Base-by-base conservation (phyloP, 176 grass and related monocot species). In the Avena insularis region DNA sequence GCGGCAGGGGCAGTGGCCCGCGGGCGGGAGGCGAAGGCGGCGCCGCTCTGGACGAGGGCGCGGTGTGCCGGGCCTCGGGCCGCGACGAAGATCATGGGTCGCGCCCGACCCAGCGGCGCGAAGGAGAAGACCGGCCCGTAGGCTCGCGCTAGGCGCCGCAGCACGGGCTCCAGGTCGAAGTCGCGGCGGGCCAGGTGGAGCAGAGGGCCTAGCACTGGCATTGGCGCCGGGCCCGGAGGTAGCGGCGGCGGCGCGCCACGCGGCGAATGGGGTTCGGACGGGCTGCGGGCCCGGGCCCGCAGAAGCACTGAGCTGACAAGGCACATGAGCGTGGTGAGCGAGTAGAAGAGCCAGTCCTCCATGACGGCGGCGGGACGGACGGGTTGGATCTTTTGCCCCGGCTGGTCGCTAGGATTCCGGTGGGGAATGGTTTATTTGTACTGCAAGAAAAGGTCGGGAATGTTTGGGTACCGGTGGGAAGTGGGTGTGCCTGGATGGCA, bases 321-420 rank as follows among this genome's bases (percentile, higher is more conserved):
- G 66, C 88, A 84, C 73, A 95, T 48, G 3, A 77, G 68, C 11
- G 89, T 50, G 43, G 87, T 85, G 56, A 92, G 71, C 11, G 82
- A 73, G 90, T 95, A 90, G 88, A 92, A 91, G 75, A 92, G 83
- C 89, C 92, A 91, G 74, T 94, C 92, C 76, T 94, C 92, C 92
- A 94, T 91, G 77, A 77, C 72, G 15, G 45, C 19, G 20, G 12
- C 46, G n/a, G 2, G 19, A 57, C 17, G 55, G 55, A 57, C 4
- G 16, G 14, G 54, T 56, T 56, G 54, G 15, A 54, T 54, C 14
- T 54, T 61, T 19, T 47, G 4, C 13, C 47, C 21, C 23, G 61
- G 66, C 46, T 47, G 56, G 63, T 45, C 10, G n/a, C 4, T 23
- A 3, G 17, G 33, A 69, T 69, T 38, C 16, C 66, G 33, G 31